Conservation (phyloP, 306 rosid genomes). For the Cyclanthera cordifolia region DNA sequence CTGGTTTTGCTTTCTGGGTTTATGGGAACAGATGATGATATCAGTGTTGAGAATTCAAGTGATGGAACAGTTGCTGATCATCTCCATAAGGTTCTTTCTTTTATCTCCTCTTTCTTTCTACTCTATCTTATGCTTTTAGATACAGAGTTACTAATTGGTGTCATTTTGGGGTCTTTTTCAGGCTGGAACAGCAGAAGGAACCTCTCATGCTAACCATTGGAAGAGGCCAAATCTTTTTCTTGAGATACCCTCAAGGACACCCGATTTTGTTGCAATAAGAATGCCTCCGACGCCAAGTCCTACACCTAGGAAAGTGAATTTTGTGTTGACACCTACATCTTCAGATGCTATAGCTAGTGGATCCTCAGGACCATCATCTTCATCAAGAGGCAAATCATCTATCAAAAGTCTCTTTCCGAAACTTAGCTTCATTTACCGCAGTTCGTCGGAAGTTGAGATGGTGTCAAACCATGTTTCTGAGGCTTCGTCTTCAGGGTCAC, state of each 20-base stretch:
- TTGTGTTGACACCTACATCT: conserved; percentile 47
- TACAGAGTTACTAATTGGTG: not conserved
- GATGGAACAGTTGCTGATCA: conserved; percentile 28
- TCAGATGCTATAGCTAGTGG: conserved; percentile 37
- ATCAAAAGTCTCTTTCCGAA: conserved; percentile 57
- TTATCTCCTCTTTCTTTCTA: not conserved
- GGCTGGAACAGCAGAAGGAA: conserved; percentile 29
- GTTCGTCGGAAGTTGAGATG: conserved; percentile 56
- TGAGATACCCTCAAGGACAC: conserved; percentile 54
- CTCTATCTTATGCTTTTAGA: not conserved
- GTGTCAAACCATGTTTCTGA: conserved; percentile 30
- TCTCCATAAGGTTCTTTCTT: conserved; percentile 32
- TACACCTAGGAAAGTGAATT: conserved; percentile 67
- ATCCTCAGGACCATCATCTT: conserved; percentile 42
- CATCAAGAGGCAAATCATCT: conserved; percentile 55
- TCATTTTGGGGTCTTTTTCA: not conserved
- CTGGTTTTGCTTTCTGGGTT: conserved; percentile 10
- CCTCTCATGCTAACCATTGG: conserved; percentile 29
- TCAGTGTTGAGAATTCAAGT: conserved; percentile 21
- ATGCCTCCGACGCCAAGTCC: conserved; percentile 71
- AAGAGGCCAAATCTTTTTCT: conserved; percentile 47
- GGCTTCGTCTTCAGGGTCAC: conserved; percentile 30
- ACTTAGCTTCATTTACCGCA: conserved; percentile 49
- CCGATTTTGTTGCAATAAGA: conserved; percentile 51
- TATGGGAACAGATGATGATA: conserved; percentile 39